Conservation (phyloP, 768 basidiomycete genomes). For the Daedalea quercina region DNA sequence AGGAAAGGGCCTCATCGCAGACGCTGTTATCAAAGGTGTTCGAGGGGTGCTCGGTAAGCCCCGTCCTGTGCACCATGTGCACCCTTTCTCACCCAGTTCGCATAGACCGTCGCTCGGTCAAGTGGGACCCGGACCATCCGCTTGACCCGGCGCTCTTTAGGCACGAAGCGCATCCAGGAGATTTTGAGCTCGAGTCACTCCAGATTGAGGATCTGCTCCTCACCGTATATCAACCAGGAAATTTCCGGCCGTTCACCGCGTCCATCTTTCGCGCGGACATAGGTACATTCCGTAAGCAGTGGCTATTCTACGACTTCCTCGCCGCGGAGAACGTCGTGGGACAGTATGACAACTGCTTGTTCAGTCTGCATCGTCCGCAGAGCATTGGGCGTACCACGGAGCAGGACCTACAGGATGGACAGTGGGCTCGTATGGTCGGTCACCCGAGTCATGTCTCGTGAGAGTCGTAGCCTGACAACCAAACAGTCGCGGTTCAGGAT, state of each 20-base stretch:
- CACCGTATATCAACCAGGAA: slow-evolving; percentile 89
- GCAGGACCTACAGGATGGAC: slow-evolving; percentile 74
- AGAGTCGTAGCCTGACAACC: slow-evolving; percentile 3
- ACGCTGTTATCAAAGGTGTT: slow-evolving; percentile 90
- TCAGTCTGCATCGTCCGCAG: slow-evolving; percentile 94
- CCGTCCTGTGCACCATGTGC: neutral
- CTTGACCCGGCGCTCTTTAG: slow-evolving; percentile 78
- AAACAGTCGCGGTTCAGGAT: slow-evolving; percentile 87
- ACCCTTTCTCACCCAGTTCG: neutral
- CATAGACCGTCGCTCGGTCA: slow-evolving; percentile 82
- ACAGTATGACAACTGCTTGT: slow-evolving; percentile 95
- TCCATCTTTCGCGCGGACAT: slow-evolving; percentile 94
- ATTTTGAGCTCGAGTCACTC: slow-evolving; percentile 87
- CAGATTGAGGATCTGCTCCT: slow-evolving; percentile 90
- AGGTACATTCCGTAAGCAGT: slow-evolving; percentile 78
- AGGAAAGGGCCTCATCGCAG: slow-evolving; percentile 87
- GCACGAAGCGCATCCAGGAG: slow-evolving; percentile 65
- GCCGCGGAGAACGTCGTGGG: slow-evolving; percentile 91
- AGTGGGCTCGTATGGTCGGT: slow-evolving; percentile 84
- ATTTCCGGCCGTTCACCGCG: slow-evolving; percentile 87
- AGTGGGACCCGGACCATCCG: slow-evolving; percentile 79
- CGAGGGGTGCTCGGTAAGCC: slow-evolving; percentile 78
- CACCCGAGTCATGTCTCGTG: neutral
- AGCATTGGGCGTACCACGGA: slow-evolving; percentile 89
- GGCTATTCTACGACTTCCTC: slow-evolving; percentile 93